phyloP scores from a whole-genome alignment of 2,329 filamentous ascomycete genomes.

The Fusarium chuoi region DNA sequence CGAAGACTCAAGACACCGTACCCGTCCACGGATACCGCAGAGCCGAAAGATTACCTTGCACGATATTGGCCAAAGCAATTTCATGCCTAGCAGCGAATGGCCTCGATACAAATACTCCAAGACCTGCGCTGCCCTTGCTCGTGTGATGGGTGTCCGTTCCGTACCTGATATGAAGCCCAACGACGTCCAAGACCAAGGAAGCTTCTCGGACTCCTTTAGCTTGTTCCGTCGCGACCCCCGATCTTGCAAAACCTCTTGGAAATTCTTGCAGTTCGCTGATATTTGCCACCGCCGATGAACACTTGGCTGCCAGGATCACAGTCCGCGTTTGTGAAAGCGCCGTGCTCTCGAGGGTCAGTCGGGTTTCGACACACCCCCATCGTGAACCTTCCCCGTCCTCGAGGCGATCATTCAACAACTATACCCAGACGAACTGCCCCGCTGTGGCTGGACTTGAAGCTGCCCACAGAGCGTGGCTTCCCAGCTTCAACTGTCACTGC shows the following conservation, averaged over 20 bases:
- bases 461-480: not conserved
- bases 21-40: too few relatives aligned
- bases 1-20: not conserved
- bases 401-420: not conserved
- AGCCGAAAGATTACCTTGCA: not conserved
- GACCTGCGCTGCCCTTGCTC: not conserved
- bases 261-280: fast-evolving
- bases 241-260: not conserved
- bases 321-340: not conserved
- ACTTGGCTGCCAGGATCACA: not conserved
- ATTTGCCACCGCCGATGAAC: not conserved
- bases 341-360: not conserved
- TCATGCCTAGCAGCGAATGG: too few relatives aligned
- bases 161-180: not conserved
- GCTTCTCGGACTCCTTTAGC: not conserved
- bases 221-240: too few relatives aligned
- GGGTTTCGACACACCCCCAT: not conserved
- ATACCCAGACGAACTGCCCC: too few relatives aligned
- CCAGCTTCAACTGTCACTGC: too few relatives aligned
- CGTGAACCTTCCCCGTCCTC: not conserved
- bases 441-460: not conserved
- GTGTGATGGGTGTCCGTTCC: fast-evolving
- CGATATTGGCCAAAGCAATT: not conserved
- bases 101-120: not conserved
- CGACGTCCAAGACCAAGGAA: not conserved